Evolutionary conservation across 208 protist genomes (phyloP).

Genomic region (Leishmania tropica): DNA sequence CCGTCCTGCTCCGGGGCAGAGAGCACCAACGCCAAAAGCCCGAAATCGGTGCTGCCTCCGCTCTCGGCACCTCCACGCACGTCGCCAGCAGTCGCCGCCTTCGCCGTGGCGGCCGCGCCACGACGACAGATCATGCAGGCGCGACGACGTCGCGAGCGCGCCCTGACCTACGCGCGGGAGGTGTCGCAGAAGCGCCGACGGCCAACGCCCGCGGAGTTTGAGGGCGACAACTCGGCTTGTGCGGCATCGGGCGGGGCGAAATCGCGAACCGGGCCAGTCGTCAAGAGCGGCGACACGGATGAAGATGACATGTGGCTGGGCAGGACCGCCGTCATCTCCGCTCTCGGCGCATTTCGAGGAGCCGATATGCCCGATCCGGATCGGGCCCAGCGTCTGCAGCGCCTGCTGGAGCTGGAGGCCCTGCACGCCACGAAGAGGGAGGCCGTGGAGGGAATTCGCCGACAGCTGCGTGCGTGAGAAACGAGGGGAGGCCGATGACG

Average conservation of each 20-base stretch:
- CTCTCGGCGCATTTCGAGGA: neutral
- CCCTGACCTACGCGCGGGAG: constrained; percentile 59
- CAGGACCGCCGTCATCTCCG: neutral
- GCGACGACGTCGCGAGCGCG: constrained; percentile 51
- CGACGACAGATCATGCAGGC: constrained; percentile 45
- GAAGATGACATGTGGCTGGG: neutral
- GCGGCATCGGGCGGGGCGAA: neutral
- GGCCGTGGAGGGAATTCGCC: constrained; percentile 53
- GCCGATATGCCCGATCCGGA: constrained; percentile 17
- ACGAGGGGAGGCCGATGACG: neutral
- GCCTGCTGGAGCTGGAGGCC: constrained; percentile 61
- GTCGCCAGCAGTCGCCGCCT: constrained; percentile 4
- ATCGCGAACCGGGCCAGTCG: neutral
- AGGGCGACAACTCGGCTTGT: no score
- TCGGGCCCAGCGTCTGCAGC: constrained; percentile 32
- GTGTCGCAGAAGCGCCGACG: constrained; percentile 19
- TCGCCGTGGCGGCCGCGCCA: constrained; percentile 33
- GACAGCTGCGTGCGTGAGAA: constrained; percentile 37
- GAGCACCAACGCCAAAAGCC: neutral
- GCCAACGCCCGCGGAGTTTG: neutral
- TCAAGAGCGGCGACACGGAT: constrained; percentile 3
- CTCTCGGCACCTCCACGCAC: neutral
- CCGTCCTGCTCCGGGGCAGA: neutral
- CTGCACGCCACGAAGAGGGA: constrained; percentile 54
- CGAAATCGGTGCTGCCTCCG: neutral